These are phyloP conservation scores for Pleurotus salmoneostramineus DNA, from an alignment of 768 basidiomycete species.

Conservation along the genomic window DNA sequence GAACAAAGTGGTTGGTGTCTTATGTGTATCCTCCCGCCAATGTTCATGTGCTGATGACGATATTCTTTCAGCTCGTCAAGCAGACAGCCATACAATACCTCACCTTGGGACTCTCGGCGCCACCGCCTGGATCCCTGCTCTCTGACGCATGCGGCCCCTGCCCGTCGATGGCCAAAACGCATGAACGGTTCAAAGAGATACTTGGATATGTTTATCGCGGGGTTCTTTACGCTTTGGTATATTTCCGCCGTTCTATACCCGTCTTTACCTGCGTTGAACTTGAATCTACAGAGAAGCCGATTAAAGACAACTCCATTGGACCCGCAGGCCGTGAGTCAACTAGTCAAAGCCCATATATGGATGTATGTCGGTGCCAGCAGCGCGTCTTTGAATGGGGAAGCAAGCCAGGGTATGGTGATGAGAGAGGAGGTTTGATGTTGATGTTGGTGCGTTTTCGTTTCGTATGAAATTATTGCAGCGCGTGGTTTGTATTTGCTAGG, in stretches of 20 bases:
- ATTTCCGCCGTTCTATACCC: slow-evolving; percentile 13
- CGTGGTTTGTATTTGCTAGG: no score
- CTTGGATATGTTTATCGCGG: slow-evolving; percentile 43
- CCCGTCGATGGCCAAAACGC: slow-evolving; percentile 27
- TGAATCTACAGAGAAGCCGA: slow-evolving; percentile 31
- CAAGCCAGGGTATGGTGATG: background rate
- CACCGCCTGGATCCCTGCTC: background rate
- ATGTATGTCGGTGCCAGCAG: slow-evolving; percentile 33
- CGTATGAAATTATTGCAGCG: no score
- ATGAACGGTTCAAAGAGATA: slow-evolving; percentile 51
- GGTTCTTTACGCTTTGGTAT: slow-evolving; percentile 46
- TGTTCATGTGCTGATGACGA: background rate
- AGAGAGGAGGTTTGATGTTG: slow-evolving; percentile 1
- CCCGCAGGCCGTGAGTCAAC: slow-evolving; percentile 26
- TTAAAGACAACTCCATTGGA: slow-evolving; percentile 36
- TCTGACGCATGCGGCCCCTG: background rate
- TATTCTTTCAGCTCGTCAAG: slow-evolving; percentile 37
- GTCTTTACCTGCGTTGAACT: background rate
- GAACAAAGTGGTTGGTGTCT: slow-evolving; percentile 39
- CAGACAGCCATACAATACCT: slow-evolving; percentile 36
- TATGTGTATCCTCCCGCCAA: background rate
- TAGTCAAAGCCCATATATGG: slow-evolving; percentile 37
- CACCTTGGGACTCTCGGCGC: slow-evolving; percentile 26
- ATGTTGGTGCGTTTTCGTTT: background rate
- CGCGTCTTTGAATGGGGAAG: background rate